phyloP scores from a whole-genome alignment of 768 basidiomycete genomes.

The Collybiopsis confluens region DNA sequence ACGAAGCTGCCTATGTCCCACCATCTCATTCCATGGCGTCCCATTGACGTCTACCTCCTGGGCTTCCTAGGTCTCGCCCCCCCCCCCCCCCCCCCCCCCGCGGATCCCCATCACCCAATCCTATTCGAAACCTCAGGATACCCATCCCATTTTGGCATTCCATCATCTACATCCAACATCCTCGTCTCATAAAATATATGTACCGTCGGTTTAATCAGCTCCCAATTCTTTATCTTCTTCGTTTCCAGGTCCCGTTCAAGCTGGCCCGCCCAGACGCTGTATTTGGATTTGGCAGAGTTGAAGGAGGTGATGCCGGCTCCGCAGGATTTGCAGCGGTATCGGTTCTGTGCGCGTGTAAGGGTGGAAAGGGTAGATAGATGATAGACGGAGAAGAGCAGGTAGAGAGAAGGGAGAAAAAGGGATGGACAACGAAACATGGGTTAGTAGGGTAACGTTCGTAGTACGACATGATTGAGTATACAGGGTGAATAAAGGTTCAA shows the following conservation, averaged over 20 bases:
- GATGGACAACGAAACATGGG: too few relatives aligned
- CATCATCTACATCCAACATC: constrained; percentile 35
- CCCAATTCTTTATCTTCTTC: constrained; percentile 49
- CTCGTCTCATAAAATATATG: constrained; percentile 37
- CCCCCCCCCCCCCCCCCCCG: too few relatives aligned
- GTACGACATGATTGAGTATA: too few relatives aligned
- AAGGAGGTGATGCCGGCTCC: constrained; percentile 50
- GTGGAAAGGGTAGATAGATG: background rate
- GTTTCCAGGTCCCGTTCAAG: constrained; percentile 51
- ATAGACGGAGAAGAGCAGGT: background rate
- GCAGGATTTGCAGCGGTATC: constrained; percentile 60
- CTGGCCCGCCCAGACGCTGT: constrained; percentile 57
- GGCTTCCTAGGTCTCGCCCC: too few relatives aligned
- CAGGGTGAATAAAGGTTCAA: too few relatives aligned
- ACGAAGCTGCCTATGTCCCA: too few relatives aligned
- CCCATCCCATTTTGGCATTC: constrained; percentile 40
- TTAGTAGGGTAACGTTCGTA: too few relatives aligned
- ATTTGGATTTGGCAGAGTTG: constrained; percentile 42
- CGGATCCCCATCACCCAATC: too few relatives aligned
- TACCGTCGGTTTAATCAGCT: constrained; percentile 51
- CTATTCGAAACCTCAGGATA: constrained; percentile 16
- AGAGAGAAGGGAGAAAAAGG: too few relatives aligned
- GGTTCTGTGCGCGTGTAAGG: constrained; percentile 20
- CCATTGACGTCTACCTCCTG: too few relatives aligned
- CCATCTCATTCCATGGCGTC: background rate